Conservation (phyloP, 176 grass and related monocot species). For the Triticum urartu region DNA sequence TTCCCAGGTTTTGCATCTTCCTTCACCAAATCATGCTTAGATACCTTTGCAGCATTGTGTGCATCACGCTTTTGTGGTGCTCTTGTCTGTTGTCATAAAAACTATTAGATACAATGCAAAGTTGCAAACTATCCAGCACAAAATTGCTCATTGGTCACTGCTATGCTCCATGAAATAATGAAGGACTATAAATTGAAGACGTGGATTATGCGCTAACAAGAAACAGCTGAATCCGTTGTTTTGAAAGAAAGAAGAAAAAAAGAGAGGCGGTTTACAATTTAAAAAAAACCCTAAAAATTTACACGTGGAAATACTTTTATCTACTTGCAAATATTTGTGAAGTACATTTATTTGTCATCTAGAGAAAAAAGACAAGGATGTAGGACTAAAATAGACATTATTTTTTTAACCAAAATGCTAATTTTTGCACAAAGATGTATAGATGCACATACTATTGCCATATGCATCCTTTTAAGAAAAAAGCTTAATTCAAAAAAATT, state of each 20-base stretch:
- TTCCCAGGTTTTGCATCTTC: slow-evolving; percentile 80
- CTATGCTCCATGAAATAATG: slow-evolving; percentile 17
- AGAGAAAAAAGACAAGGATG: background rate
- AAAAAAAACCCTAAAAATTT: background rate
- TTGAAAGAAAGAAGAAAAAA: background rate
- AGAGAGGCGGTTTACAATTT: background rate
- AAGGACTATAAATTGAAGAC: background rate
- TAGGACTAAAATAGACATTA: background rate
- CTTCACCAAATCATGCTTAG: slow-evolving; percentile 64
- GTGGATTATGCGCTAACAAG: background rate
- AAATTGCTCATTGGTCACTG: slow-evolving; percentile 7
- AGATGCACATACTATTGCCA: background rate
- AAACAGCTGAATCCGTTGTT: background rate
- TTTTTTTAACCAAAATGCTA: background rate
- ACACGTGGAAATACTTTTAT: background rate
- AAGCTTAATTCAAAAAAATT: background rate
- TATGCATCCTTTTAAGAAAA: background rate
- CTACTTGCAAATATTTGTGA: background rate
- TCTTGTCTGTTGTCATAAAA: slow-evolving; percentile 56
- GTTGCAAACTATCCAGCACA: background rate
- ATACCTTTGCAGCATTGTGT: slow-evolving; percentile 57
- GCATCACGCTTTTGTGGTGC: slow-evolving; percentile 54
- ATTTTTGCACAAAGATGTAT: background rate
- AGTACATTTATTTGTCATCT: too few species aligned
- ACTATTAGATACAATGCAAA: slow-evolving; percentile 19